Percentiles rank a stretch among this genome's conserved stretches.
These are phyloP conservation scores for Stipa capillata DNA, from an alignment of 176 grass and related monocot genomes.

Conservation along the genomic window DNA sequence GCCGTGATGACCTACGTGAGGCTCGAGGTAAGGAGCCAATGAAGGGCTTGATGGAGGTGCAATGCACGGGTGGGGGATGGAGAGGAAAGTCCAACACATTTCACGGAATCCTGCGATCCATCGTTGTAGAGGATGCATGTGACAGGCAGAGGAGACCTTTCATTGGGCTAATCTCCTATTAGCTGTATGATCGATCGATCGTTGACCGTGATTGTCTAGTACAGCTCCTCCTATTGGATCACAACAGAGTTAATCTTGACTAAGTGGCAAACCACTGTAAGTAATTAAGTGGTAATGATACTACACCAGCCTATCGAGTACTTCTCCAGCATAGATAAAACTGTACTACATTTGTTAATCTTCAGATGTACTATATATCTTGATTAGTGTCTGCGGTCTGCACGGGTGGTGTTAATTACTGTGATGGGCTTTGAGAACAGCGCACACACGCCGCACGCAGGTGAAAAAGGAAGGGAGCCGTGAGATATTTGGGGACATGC, in stretches of 20 bases:
- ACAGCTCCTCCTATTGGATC: background rate
- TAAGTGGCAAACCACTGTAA: background rate
- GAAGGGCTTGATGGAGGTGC: background rate
- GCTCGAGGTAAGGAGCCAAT: background rate
- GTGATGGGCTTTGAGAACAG: background rate
- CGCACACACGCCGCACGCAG: background rate
- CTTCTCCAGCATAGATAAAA: background rate
- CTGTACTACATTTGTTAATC: no score
- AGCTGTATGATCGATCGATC: background rate
- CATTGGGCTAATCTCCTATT: background rate
- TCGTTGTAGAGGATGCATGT: conserved; percentile 13
- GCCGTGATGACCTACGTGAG: background rate
- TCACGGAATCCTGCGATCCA: conserved; percentile 22
- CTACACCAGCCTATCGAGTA: background rate
- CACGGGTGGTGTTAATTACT: background rate
- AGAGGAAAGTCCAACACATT: conserved; percentile 5
- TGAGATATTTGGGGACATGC: background rate
- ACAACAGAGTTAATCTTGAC: background rate
- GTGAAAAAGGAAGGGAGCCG: background rate
- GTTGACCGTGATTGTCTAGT: conserved; percentile 5
- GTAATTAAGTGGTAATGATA: background rate
- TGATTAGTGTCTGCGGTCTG: background rate
- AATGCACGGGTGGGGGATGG: conserved; percentile 7
- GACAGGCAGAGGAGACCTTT: background rate
- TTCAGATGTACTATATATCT: background rate